phyloP scores from a whole-genome alignment of 495 filamentous ascomycete genomes.

The Stereocaulon alpinum region DNA sequence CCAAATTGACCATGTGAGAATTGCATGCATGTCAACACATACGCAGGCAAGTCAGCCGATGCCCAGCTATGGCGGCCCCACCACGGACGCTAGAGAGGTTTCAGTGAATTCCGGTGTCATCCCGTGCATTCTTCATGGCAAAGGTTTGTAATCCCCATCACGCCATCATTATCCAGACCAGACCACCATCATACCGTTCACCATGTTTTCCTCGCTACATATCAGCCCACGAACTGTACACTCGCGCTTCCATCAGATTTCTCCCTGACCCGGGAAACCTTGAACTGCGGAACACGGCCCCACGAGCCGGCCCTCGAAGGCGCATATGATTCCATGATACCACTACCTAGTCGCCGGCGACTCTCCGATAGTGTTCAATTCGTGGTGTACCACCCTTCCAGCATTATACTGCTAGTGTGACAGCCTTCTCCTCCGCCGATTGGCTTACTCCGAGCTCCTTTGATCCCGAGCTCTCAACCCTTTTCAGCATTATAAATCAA shows the following conservation, averaged over 20 bases:
- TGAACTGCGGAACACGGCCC: neutral
- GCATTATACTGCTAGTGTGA: neutral
- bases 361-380: neutral
- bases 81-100: constrained; percentile 4
- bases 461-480: neutral
- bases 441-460: neutral
- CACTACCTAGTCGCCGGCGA: neutral
- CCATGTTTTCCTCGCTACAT: neutral
- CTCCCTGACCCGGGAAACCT: too few relatives aligned
- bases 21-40: neutral
- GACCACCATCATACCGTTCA: neutral
- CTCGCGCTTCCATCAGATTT: neutral
- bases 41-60: neutral
- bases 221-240: neutral
- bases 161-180: neutral
- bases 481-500: neutral
- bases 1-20: neutral
- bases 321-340: neutral
- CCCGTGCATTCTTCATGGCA: neutral
- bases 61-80: neutral
- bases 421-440: neutral
- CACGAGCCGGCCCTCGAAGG: neutral
- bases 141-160: constrained; percentile 2
- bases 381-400: neutral
- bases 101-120: neutral